Evolutionary conservation across 1,284 basidiomycete genomes (phyloP), one percentile per base, ranked within the genome.

Genomic region (Sphaerobolus stellatus): DNA sequence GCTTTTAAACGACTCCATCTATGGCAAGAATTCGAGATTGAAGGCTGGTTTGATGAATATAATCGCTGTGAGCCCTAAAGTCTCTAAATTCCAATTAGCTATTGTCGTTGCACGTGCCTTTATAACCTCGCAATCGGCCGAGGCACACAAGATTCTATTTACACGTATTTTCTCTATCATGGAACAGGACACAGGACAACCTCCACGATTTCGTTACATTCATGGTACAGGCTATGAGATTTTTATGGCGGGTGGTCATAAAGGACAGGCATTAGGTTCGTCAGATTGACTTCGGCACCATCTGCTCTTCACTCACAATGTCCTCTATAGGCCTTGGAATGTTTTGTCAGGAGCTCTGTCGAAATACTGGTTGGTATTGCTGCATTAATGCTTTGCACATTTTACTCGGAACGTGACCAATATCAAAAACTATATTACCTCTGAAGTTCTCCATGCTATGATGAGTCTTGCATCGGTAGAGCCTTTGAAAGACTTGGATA

Each of bases 191-290:
- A 64, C 61, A 1, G 57, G 60, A 9, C 9, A 55, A 20, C 41
- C 53, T 1, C 54, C 62, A 16, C 48, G 48, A 13, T 65, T 66
- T 45, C 34, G 47, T 1, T 55, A 65, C 33, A n/a, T n/a, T n/a
- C n/a, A n/a, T n/a, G n/a, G n/a, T n/a, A n/a, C n/a, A n/a, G n/a
- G n/a, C n/a, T n/a, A n/a, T n/a, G n/a, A n/a, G n/a, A n/a, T n/a
- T n/a, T n/a, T n/a, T n/a, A n/a, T n/a, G n/a, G n/a, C n/a, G n/a
- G n/a, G n/a, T n/a, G 53, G 57, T 3, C 64, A 66, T 33, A 63
- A 65, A 46, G 65, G 65, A 2, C 65, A 66, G 47, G 62, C 57
- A 5, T 56, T 62, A 1, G 64, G 64, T 38, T 50, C 40, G 49
- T 22, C 7, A 43, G 5, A 20, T 2, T 5, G 22, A 22, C 22